Evolutionary conservation across 768 basidiomycete genomes (phyloP).

Genomic region (Crassisporium funariophilum): DNA sequence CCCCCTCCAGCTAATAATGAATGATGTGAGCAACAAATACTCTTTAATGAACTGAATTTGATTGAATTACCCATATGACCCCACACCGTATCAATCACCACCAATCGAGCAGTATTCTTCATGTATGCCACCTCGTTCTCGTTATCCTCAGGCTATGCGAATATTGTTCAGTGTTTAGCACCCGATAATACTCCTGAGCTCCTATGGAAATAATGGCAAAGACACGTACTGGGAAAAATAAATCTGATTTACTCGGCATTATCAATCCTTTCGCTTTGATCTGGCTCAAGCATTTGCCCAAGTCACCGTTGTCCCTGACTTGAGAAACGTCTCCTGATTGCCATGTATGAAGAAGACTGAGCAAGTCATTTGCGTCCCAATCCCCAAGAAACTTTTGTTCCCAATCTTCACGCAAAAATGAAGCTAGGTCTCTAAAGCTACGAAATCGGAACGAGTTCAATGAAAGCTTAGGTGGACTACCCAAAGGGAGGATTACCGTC

Average conservation of each 20-base stretch:
- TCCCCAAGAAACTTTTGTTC: conserved; percentile 41
- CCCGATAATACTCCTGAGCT: not conserved
- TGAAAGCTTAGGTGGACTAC: not conserved
- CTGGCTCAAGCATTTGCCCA: not conserved
- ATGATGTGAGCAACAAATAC: not conserved
- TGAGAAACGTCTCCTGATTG: not conserved
- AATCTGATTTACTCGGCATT: not conserved
- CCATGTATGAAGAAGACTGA: conserved; percentile 54
- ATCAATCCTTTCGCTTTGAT: not conserved
- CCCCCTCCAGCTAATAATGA: conserved; percentile 44
- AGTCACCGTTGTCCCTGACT: not conserved
- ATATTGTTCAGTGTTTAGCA: conserved; percentile 4
- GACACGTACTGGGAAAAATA: not conserved
- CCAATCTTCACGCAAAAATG: conserved; percentile 56
- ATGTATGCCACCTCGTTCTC: conserved; percentile 47
- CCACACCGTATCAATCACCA: conserved; percentile 58
- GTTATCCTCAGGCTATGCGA: conserved; percentile 52
- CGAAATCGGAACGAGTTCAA: not conserved
- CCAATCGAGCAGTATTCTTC: conserved; percentile 42
- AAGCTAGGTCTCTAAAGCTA: conserved; percentile 49
- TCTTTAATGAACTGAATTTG: not conserved
- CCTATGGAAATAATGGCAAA: no score
- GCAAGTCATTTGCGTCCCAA: conserved; percentile 59
- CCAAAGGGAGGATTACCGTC: conserved; percentile 29
- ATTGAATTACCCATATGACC: conserved; percentile 52